Conservation (phyloP, 768 basidiomycete genomes). For the Pleurotus eryngii region DNA sequence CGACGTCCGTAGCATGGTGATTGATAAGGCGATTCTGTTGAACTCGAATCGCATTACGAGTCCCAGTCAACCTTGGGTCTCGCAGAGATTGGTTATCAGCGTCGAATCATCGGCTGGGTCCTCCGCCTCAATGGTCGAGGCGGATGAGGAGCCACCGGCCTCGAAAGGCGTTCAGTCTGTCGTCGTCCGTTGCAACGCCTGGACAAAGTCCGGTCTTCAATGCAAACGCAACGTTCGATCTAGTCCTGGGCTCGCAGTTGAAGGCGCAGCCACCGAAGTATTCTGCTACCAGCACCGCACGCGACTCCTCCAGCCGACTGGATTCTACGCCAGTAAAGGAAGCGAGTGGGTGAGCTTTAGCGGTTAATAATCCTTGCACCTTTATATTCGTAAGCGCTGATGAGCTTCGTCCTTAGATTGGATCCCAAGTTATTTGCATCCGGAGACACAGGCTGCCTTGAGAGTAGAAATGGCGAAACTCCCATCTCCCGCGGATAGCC, state of each 20-base stretch:
- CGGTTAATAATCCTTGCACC: slow-evolving; percentile 31
- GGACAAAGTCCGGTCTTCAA: slow-evolving; percentile 60
- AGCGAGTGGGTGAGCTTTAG: slow-evolving; percentile 53
- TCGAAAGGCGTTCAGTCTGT: not conserved
- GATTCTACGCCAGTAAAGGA: slow-evolving; percentile 54
- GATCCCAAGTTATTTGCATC: slow-evolving; percentile 63
- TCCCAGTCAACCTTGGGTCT: not conserved
- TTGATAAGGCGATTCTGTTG: slow-evolving; percentile 1
- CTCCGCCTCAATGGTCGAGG: not conserved
- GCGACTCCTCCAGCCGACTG: slow-evolving; percentile 46
- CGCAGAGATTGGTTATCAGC: not conserved
- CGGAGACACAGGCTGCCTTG: slow-evolving; percentile 56
- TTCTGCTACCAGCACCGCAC: slow-evolving; percentile 70
- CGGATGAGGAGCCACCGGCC: not conserved
- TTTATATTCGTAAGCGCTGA: not conserved
- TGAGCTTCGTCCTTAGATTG: slow-evolving; percentile 43
- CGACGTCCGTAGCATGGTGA: not conserved
- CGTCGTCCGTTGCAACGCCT: slow-evolving; percentile 53
- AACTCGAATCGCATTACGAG: not conserved
- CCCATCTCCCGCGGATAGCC: slow-evolving; percentile 31
- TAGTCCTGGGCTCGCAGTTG: slow-evolving; percentile 22
- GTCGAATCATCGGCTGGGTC: not conserved
- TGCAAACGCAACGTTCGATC: slow-evolving; percentile 61
- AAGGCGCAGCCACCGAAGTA: slow-evolving; percentile 31
- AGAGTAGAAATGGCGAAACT: slow-evolving; percentile 51